Evolutionary conservation across 306 rosid genomes (phyloP), one percentile per base, ranked within the genome.

Genomic region (Vicia sativa): DNA sequence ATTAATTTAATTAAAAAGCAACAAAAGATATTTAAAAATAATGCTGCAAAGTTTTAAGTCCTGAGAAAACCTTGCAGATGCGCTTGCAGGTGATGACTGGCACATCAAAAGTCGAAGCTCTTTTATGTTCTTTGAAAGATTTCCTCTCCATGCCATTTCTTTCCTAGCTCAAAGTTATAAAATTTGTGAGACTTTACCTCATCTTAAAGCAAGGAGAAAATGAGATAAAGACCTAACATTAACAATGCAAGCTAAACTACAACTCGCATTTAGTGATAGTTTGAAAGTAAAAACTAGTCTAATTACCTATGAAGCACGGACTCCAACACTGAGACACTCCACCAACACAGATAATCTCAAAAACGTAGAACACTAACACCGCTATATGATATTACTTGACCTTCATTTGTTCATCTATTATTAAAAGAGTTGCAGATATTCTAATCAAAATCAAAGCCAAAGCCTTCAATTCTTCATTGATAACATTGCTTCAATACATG

Each of bases 21-120:
- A 39, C 11, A 34, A 60, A 11, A 23, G 14, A 39, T 26, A 28
- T 26, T 26, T 3, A 37, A 11, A 41, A 57, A 46, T 28, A 70
- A 64, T 44, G 38, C 52, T 7, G 12, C 23, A 11, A 41, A 25
- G 6, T 44, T 64, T 65, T 15, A 11, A 5, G n/a, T 16, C 31
- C 42, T 57, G 10, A 44, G 12, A 49, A 62, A 59, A 90, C 99
- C 99, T 93, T 80, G 96, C 61, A 38, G 95, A 16, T 3, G 91
- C 78, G 84, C 98, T 93, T 41, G 96, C 86, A 42, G 96, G 95
- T 48, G 97, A 93, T 23, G 92, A 73, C 80, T 93, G 98, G 79
- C 98, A 93, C 80, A 93, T 82, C 55, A 90, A 79, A 82, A 93
- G 68, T 65, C 97, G 84, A 44, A 93, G 86, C 89, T 93, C 98